phyloP scores from a whole-genome alignment of 2,329 filamentous ascomycete species.

The Trichophyton simii region DNA sequence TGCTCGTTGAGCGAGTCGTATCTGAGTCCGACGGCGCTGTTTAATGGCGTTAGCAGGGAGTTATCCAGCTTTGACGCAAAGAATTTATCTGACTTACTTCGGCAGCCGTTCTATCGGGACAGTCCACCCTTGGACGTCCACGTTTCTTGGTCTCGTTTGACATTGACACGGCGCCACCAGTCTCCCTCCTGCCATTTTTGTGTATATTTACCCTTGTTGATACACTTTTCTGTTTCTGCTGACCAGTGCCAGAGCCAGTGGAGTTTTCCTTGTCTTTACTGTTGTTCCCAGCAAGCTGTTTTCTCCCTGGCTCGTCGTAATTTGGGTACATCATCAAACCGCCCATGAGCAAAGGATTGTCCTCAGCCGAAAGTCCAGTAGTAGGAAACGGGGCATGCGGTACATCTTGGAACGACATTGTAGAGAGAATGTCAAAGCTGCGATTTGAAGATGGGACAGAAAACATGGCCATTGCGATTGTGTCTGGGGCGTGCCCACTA shows the following conservation, averaged over 20 bases:
- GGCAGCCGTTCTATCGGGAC: slow-evolving; percentile 62
- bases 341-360: background rate
- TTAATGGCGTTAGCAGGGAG: slow-evolving; percentile 8
- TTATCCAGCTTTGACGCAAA: background rate
- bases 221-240: background rate
- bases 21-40: slow-evolving; percentile 71
- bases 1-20: slow-evolving; percentile 70
- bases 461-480: background rate
- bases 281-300: background rate
- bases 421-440: slow-evolving; percentile 6
- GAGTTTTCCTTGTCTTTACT: background rate
- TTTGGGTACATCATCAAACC: background rate
- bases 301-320: background rate
- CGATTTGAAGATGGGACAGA: background rate
- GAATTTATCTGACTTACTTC: slow-evolving; percentile 48
- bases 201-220: background rate
- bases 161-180: background rate
- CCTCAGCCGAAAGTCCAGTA: background rate
- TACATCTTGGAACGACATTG: slow-evolving; percentile 4
- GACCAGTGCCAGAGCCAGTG: background rate
- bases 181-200: background rate
- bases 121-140: slow-evolving; percentile 62
- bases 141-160: slow-evolving; percentile 39
- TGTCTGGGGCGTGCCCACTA: background rate
- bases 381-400: background rate